Base-by-base conservation (phyloP, 495 filamentous ascomycete species). In the Penicillium roqueforti region DNA sequence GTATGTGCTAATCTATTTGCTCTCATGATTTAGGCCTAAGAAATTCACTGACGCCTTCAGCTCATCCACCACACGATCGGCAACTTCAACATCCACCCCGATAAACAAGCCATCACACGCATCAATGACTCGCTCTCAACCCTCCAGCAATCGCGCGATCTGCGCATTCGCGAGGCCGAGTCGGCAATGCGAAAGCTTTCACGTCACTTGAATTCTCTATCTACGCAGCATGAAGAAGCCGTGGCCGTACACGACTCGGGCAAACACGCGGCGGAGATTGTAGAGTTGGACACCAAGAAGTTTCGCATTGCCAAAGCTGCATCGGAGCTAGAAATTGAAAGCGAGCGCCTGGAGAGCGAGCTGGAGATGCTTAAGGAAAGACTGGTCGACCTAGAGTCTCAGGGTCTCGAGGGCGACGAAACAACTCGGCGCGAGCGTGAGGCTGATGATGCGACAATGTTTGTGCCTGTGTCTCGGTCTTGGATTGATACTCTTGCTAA, bases 11-110 rank as follows among this genome's bases (percentile, higher is more conserved):
- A 20, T 38, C 36, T 38, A 1, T 4, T 26, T 32, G 39, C 44
- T 45, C 14, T 31, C n/a, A 25, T 39, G 20, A 9, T 55, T 11
- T 26, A 47, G 37, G 29, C 50, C 34, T 4, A 29, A 34, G n/a
- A 14, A n/a, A 25, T 14, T 52, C 34, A 41, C 63, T 68, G 55
- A 69, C 62, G 39, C 4, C 47, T 16, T 13, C 64, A 93, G 88
- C 86, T 97, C 63, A 95, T 97, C 70, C 78, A 85, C 68, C 85
- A 92, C 72, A 95, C 91, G 19, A 85, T 92, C 69, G 78, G 82
- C 47, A 96, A 97, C 78, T 98, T 98, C 82, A 92, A 96, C 75
- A 95, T 91, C 67, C 75, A 82, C 39, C 87, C 88, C 3, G 93
- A 98, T 77, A 91, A 87, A 60, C 76, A 84, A 68, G 86, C 87